Base-by-base conservation (phyloP, 441 rosid species). In the Macaranga tanarius region DNA sequence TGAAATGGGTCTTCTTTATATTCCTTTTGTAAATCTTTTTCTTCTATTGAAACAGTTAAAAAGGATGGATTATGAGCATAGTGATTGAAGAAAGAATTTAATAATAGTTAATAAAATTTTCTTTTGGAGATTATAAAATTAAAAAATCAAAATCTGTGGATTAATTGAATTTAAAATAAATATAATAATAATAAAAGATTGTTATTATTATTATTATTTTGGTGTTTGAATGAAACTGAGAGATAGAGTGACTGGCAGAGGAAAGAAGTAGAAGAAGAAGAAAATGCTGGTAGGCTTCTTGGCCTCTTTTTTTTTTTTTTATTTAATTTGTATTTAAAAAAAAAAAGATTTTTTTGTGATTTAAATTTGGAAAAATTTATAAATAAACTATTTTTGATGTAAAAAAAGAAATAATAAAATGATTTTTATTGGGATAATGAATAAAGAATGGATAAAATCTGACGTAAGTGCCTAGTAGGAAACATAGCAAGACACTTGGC, bases 221-320 rank as follows among this genome's bases (percentile, higher is more conserved):
- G 5, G 4, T n/a, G 64, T 25, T 5, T 57, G 40, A 48, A 38
- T 62, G 47, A n/a, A 63, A 52, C 50, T 34, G 79, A 76, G 75
- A 62, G 77, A 83, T 38, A 69, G 50, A 79, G 72, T 79, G 77
- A 65, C 73, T 52, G 56, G 56, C 22, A 52, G 56, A 52, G 56
- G 34, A 58, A 58, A 23, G 19, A 58, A 58, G 1, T 15, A 22
- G 40, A n/a, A 69, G 82, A 75, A 44, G 79, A 70, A 64, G 75
- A 67, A 54, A 16, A 56, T 3, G 38, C 5, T 31, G 2, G 51
- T 7, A 45, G 45, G 82, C 79, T 76, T 67, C 62, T 61, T 58
- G 60, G 67, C 62, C 67, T 34, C n/a, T 17, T 10, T 50, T 22
- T 38, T 22, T 63, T 48, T 38, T 66, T 22, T 48, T 57, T 73